Evolutionary conservation across 805 yeast genomes (phyloP).

Genomic region (Tetrapisispora iriomotensis): DNA sequence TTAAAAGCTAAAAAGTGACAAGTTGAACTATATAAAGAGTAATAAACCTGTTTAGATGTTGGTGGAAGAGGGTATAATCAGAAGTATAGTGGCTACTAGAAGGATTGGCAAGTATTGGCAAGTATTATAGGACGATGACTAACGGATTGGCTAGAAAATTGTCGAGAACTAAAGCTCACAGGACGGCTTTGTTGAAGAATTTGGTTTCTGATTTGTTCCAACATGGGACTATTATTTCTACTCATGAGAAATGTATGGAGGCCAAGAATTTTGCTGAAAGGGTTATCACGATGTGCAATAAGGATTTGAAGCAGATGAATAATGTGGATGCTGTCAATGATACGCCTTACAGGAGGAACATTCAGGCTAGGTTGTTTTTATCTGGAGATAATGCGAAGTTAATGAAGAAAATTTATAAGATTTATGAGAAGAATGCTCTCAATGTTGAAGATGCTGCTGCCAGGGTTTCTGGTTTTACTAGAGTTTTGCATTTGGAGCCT

Average conservation of each 20-base stretch:
- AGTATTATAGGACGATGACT: slow-evolving; percentile 23
- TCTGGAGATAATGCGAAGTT: slow-evolving; percentile 37
- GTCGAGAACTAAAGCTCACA: slow-evolving; percentile 39
- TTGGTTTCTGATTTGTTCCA: slow-evolving; percentile 57
- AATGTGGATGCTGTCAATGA: slow-evolving; percentile 8
- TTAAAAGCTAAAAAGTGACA: too few relatives aligned
- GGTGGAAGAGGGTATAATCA: too few relatives aligned
- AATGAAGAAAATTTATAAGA: slow-evolving; percentile 57
- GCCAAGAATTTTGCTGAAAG: slow-evolving; percentile 56
- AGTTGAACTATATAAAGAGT: too few relatives aligned
- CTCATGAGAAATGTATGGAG: slow-evolving; percentile 66
- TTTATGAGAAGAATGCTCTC: slow-evolving; percentile 53
- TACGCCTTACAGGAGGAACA: slow-evolving; percentile 15
- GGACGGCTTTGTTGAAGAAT: slow-evolving; percentile 51
- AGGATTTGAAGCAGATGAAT: slow-evolving; percentile 4
- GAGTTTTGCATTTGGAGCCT: slow-evolving; percentile 75
- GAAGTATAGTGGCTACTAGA: too few relatives aligned
- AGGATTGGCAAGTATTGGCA: too few relatives aligned
- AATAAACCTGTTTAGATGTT: too few relatives aligned
- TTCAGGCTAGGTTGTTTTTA: slow-evolving; percentile 36
- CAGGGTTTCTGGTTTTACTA: slow-evolving; percentile 75
- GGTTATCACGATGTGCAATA: slow-evolving; percentile 51
- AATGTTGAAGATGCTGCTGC: slow-evolving; percentile 7
- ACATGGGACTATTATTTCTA: slow-evolving; percentile 62
- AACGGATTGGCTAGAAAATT: slow-evolving; percentile 25